Conservation (phyloP, 352 stramenopile species). For the Phytophthora sansomeana region DNA sequence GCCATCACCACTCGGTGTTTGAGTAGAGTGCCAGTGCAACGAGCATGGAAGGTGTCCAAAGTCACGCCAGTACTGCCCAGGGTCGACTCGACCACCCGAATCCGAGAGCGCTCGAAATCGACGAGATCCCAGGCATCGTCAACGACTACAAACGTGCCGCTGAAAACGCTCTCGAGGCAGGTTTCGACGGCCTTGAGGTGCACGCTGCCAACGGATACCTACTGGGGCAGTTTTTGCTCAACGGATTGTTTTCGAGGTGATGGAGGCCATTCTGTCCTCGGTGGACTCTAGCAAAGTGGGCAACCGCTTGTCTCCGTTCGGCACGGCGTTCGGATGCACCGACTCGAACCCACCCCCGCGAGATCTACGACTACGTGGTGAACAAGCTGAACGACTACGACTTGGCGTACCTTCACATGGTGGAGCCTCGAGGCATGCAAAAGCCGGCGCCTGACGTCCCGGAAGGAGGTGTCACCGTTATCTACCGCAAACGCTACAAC, state of each 20-base stretch:
- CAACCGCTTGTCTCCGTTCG: slow-evolving; percentile 45
- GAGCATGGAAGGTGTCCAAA: slow-evolving; percentile 40
- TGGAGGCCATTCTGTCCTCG: slow-evolving; percentile 56
- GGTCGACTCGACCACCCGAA: slow-evolving; percentile 47
- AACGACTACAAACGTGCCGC: slow-evolving; percentile 38
- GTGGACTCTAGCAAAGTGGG: slow-evolving; percentile 43
- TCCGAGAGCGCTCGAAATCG: slow-evolving; percentile 66
- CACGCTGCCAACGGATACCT: slow-evolving; percentile 93
- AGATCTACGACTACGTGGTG: slow-evolving; percentile 53
- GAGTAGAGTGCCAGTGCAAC: slow-evolving; percentile 51
- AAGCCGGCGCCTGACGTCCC: slow-evolving; percentile 36
- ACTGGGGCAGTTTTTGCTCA: slow-evolving; percentile 89
- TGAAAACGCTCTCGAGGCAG: slow-evolving; percentile 68
- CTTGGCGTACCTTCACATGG: slow-evolving; percentile 61
- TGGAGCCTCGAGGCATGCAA: slow-evolving; percentile 54
- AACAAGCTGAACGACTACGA: slow-evolving; percentile 51
- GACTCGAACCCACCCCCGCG: slow-evolving; percentile 50
- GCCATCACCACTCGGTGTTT: slow-evolving; percentile 78
- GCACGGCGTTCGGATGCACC: slow-evolving; percentile 46
- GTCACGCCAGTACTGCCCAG: slow-evolving; percentile 36
- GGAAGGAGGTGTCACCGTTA: slow-evolving; percentile 47
- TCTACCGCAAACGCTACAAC: slow-evolving; percentile 57
- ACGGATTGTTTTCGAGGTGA: slow-evolving; percentile 70
- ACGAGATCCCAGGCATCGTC: slow-evolving; percentile 65
- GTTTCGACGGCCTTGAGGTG: slow-evolving; percentile 93